A percentile compares a stretch with the other conserved stretches of the same genome.
These are phyloP conservation scores for Conoideocrella luteorostrata DNA, from an alignment of 2,329 filamentous ascomycete species.

Conservation along the genomic window DNA sequence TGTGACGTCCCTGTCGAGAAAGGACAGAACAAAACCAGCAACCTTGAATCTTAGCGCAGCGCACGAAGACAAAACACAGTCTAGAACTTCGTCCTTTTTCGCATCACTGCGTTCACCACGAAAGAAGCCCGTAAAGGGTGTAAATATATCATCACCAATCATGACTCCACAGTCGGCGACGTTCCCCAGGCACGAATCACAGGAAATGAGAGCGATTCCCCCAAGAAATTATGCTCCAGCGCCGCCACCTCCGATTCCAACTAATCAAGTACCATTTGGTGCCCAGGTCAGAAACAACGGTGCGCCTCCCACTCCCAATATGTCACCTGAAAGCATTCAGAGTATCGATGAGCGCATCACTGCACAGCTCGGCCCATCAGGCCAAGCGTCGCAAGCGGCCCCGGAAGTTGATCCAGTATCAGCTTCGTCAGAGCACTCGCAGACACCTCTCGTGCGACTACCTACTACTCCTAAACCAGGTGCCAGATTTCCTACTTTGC, in stretches of 20 bases:
- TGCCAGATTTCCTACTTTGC: constrained; percentile 31
- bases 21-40: constrained; percentile 42
- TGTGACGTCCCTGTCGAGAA: constrained; percentile 27
- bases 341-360: constrained; percentile 54
- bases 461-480: constrained; percentile 35
- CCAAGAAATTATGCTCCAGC: constrained; percentile 53
- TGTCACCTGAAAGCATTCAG: constrained; percentile 33
- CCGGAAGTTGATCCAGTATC: constrained; percentile 44
- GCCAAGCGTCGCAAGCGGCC: constrained; percentile 30
- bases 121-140: constrained; percentile 43
- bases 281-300: constrained; percentile 18
- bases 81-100: constrained; percentile 52
- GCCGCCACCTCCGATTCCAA: constrained; percentile 50
- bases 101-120: constrained; percentile 56
- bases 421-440: constrained; percentile 45
- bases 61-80: constrained; percentile 45
- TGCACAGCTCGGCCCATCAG: constrained; percentile 25
- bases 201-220: constrained; percentile 52
- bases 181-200: constrained; percentile 48
- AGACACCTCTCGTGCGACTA: constrained; percentile 45
- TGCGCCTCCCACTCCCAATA: constrained; percentile 23
- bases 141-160: constrained; percentile 59
- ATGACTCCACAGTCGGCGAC: constrained; percentile 56
- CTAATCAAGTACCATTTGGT: constrained; percentile 34
- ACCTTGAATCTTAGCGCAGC: constrained; percentile 40